phyloP scores from a whole-genome alignment of 306 rosid genomes.

The Begonia masoniana region DNA sequence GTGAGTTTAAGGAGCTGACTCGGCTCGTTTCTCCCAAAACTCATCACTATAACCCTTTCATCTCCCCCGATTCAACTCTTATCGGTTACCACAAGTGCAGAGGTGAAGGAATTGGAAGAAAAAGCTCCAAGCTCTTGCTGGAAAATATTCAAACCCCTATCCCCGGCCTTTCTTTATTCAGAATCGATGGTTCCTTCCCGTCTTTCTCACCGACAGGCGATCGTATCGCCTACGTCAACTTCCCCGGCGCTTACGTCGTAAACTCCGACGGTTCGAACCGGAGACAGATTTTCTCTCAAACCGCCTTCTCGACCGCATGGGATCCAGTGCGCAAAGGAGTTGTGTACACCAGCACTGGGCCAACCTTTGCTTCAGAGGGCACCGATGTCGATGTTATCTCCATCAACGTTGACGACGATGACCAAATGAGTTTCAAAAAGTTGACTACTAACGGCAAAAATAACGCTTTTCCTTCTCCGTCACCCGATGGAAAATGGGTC shows the following conservation, averaged over 20 bases:
- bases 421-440: slow-evolving; percentile 16
- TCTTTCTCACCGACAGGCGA: slow-evolving; percentile 62
- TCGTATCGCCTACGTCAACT: slow-evolving; percentile 34
- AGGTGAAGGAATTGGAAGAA: slow-evolving; percentile 19
- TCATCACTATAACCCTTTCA: slow-evolving; percentile 81
- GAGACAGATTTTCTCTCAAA: slow-evolving; percentile 23
- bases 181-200: slow-evolving; percentile 59
- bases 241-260: slow-evolving; percentile 54
- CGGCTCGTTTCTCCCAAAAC: slow-evolving; percentile 34
- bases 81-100: slow-evolving; percentile 88
- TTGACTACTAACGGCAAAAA: slow-evolving; percentile 57
- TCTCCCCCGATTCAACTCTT: slow-evolving; percentile 45
- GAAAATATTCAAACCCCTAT: slow-evolving; percentile 48
- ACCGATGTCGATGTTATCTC: slow-evolving; percentile 52
- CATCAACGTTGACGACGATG: slow-evolving; percentile 28
- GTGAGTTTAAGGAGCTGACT: slow-evolving; percentile 60
- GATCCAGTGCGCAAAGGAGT: slow-evolving; percentile 50
- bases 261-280: slow-evolving; percentile 61
- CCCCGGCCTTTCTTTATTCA: slow-evolving; percentile 40
- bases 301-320: slow-evolving; percentile 63
- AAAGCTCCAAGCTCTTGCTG: slow-evolving; percentile 20
- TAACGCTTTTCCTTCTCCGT: slow-evolving; percentile 70
- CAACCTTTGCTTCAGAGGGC: slow-evolving; percentile 43
- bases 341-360: slow-evolving; percentile 53
- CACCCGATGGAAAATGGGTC: slow-evolving; percentile 67